phyloP scores from a whole-genome alignment of 1,139 yeast species.

The Wickerhamiella infanticola region DNA sequence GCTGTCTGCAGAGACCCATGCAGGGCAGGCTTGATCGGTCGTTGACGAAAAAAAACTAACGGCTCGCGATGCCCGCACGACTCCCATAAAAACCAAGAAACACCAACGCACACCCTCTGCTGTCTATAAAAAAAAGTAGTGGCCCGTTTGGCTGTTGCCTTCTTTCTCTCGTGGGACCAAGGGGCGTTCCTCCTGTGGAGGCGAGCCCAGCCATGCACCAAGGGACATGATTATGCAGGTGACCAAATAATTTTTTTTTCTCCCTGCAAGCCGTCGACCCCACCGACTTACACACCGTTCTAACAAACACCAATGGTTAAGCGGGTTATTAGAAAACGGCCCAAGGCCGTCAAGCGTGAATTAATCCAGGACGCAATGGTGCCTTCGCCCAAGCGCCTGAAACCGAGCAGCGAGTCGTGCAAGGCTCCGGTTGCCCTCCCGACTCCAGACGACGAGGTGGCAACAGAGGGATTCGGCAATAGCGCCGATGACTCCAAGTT shows the following conservation, averaged over 20 bases:
- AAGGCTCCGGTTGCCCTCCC: no score
- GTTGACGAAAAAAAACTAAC: no score
- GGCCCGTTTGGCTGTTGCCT: no score
- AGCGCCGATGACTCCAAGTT: background rate
- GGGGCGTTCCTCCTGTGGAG: background rate
- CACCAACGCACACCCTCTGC: background rate
- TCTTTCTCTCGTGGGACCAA: no score
- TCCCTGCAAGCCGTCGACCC: background rate
- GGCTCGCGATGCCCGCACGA: no score
- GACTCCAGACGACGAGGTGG: no score
- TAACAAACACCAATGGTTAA: background rate
- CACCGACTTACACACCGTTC: background rate
- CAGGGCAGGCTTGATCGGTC: no score
- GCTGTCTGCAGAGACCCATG: no score
- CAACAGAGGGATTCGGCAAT: no score
- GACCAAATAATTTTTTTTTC: background rate
- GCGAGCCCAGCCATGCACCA: background rate
- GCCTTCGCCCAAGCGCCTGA: background rate
- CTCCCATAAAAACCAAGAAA: no score
- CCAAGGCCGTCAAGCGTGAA: background rate
- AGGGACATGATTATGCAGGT: background rate
- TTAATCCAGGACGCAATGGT: background rate
- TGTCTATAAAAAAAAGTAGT: background rate
- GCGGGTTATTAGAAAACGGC: background rate
- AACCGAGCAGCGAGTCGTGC: background rate